phyloP scores from a whole-genome alignment of 768 basidiomycete genomes.

The Xerocomellus chrysenteron region DNA sequence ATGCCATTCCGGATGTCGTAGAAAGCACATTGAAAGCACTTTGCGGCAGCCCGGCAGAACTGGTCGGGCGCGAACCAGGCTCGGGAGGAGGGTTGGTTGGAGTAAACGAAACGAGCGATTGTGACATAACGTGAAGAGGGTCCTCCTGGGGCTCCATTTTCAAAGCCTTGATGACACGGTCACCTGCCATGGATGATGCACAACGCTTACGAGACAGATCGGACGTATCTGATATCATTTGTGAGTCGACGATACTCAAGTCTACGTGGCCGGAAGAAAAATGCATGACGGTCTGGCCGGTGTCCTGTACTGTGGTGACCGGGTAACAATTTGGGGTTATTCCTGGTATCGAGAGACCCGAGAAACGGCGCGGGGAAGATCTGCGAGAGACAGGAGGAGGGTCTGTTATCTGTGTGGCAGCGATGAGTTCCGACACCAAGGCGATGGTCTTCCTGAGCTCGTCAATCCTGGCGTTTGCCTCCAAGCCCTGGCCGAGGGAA shows the following conservation, averaged over 20 bases:
- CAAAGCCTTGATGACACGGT: conserved; percentile 46
- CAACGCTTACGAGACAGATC: conserved; percentile 53
- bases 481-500: conserved; percentile 42
- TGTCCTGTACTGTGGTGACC: conserved; percentile 22
- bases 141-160: conserved; percentile 53
- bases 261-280: conserved; percentile 19
- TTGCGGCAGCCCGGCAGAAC: conserved; percentile 29
- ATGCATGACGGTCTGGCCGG: conserved; percentile 23
- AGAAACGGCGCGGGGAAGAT: conserved; percentile 26
- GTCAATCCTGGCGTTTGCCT: conserved; percentile 51
- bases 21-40: conserved; percentile 25
- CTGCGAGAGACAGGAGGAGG: conserved; percentile 33
- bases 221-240: conserved; percentile 29
- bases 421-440: conserved; percentile 55
- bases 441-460: conserved; percentile 55
- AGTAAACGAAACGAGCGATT: conserved; percentile 29
- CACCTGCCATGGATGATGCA: conserved; percentile 45
- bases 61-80: conserved; percentile 33
- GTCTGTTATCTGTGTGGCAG: conserved; percentile 40
- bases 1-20: conserved; percentile 8
- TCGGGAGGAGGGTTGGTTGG: conserved; percentile 26
- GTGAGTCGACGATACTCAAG: conserved; percentile 19
- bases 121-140: conserved; percentile 25
- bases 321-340: conserved; percentile 20
- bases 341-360: conserved; percentile 34